Evolutionary conservation across 805 yeast genomes (phyloP), one percentile per base, ranked within the genome.

Genomic region (Metschnikowia lunata): DNA sequence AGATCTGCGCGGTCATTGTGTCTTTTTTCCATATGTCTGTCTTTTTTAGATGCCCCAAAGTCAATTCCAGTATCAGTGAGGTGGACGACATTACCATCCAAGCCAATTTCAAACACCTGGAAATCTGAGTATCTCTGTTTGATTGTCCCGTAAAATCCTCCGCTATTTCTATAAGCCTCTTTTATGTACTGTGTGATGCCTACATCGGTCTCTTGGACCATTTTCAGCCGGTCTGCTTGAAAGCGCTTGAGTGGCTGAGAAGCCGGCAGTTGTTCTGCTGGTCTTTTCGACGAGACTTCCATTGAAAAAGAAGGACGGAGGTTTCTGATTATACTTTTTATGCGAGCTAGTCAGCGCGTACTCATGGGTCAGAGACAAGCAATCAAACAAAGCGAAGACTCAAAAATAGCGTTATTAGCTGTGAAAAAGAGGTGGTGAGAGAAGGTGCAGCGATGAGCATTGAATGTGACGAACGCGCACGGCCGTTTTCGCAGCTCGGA

Each of bases 41-140:
- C 80, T 62, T 72, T 74, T 64, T 66, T 74, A 42, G 71, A 62
- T 37, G 63, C 62, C 6, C 74, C 74, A 37, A 64, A 43, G 38
- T 73, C 71, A 36, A 84, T 68, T 5, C 97, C 97, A 42, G 80
- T 78, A 57, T 90, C 96, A 8, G 67, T 61, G 49, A 93, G 71
- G 61, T 83, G 90, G 10, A 90, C 76, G 1, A 89, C 96, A 1
- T 77, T 65, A 1, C 87, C 95, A 18, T 78, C 66, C 28, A 66
- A 54, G 48, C 74, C 84, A 45, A 93, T 84, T 63, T 93, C 99
- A 63, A 89, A 88, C 36, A 93, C 99, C 59, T 88, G 75, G 61
- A 93, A 93, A 61, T 93, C 99, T 10, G 96, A 83, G 64, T 89
- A 90, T 49, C 97, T 72, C 59, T 87, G 95, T 63, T 93, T 93